A percentile compares a stretch with the other conserved stretches of the same genome.
phyloP scores from a whole-genome alignment of 129 eudicot species.

The Ambrosia artemisiifolia region DNA sequence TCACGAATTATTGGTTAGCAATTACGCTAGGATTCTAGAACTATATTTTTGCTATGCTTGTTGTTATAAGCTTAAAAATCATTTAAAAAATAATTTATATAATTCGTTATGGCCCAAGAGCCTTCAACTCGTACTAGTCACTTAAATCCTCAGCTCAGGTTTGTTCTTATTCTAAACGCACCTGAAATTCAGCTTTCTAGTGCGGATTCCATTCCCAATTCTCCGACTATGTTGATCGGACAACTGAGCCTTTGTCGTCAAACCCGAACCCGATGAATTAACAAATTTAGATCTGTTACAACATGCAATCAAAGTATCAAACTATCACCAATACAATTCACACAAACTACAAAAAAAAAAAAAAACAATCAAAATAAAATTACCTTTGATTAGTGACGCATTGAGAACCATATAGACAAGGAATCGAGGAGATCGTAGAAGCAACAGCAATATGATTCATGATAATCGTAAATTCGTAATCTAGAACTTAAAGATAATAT shows the following conservation, averaged over 20 bases:
- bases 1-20: no score
- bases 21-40: no score
- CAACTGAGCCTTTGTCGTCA: constrained; percentile 22
- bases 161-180: background rate
- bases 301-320: background rate
- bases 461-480: background rate
- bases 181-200: constrained; percentile 38
- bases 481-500: background rate
- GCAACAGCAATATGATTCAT: constrained; percentile 22
- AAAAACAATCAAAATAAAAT: background rate
- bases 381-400: constrained; percentile 22
- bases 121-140: no score
- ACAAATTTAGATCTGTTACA: constrained; percentile 9
- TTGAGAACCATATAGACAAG: constrained; percentile 3
- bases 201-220: constrained; percentile 9
- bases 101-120: no score
- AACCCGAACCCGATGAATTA: constrained; percentile 9
- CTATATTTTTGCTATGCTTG: no score
- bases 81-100: no score
- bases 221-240: constrained; percentile 27
- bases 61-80: no score
- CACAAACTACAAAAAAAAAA: background rate
- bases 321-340: background rate
- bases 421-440: constrained; percentile 15
- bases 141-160: no score